Evolutionary conservation across 1,139 yeast species (phyloP).

Genomic region (Suhomyces terraborum): DNA sequence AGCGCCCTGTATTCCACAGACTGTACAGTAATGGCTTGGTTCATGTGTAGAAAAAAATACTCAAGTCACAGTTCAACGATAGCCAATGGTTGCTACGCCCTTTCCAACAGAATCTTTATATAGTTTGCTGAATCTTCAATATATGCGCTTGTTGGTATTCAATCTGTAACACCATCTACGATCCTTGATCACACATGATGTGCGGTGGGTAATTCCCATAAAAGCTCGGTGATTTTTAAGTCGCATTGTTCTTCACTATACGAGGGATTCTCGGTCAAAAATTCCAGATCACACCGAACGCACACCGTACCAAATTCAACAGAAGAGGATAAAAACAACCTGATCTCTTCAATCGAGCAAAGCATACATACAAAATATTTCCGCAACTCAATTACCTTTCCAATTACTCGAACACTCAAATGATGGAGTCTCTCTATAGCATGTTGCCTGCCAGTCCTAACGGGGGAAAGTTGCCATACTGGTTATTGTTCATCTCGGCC

Average conservation of each 20-base stretch:
- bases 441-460: conserved; percentile 21
- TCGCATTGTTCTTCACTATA: background rate
- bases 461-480: conserved; percentile 48
- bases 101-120: background rate
- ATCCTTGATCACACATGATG: too few relatives aligned
- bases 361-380: too few relatives aligned
- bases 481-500: conserved; percentile 66
- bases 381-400: too few relatives aligned
- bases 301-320: too few relatives aligned
- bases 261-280: background rate
- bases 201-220: too few relatives aligned
- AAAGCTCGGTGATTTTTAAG: background rate
- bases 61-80: background rate
- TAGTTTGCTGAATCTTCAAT: conserved; percentile 1
- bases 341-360: too few relatives aligned
- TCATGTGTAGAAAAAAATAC: background rate
- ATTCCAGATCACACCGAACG: background rate
- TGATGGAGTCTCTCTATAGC: conserved; percentile 8
- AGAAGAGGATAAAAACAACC: too few relatives aligned
- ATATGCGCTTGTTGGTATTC: background rate
- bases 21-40: background rate
- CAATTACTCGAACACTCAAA: too few relatives aligned
- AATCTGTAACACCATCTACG: background rate
- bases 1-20: background rate
- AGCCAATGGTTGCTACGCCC: background rate